Base-by-base conservation (phyloP, 106 monocot species). In the Dendrobium huoshanense region DNA sequence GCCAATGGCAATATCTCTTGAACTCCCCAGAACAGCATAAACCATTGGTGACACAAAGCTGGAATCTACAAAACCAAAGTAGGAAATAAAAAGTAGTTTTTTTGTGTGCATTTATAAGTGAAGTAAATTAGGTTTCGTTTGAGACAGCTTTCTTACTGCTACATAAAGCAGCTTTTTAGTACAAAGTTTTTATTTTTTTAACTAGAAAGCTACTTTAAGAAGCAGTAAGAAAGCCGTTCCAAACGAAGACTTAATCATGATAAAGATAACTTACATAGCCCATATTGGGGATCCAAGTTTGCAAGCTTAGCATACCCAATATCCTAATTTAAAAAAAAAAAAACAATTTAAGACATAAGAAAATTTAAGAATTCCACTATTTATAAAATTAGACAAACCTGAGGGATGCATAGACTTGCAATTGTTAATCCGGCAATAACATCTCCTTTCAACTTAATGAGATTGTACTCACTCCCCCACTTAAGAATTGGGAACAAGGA, bases 341-440 rank as follows among this genome's bases (percentile, higher is more conserved):
- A 51, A 13, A 41, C 20, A 41, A 13, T n/a, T 41, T n/a, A 41
- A 51, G 5, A 2, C 55, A 22, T 18, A 43, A 79, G 9, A 79
- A 78, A 59, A 13, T 54, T 8, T 59, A 54, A 25, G 19, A 59
- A 33, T 41, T 40, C 11, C 4, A 42, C 47, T 75, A n/a, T 20
- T 6, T 10, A 27, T 48, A 9, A 6, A 65, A 11, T 6, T 33
- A 27, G 25, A 67, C 27, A 56, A 81, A 99, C 99, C 91, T 99
- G 99, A 78, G 99, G 99, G 77, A 99, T 95, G 67, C 93, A 91
- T 0, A 99, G 88, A 78, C 95, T 99, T 67, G 99, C 99, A 81
- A 99, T 95, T 41, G 99, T 99, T 51, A 99, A 85, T 11, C 99
- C 99, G 22, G 95, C 85, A 81, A 99, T 88, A 19, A 93, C 20